A percentile compares a stretch with the other conserved stretches of the same genome.
Evolutionary conservation across 2,329 filamentous ascomycete genomes (phyloP).

Genomic region (Aspergillus novofumigatus): DNA sequence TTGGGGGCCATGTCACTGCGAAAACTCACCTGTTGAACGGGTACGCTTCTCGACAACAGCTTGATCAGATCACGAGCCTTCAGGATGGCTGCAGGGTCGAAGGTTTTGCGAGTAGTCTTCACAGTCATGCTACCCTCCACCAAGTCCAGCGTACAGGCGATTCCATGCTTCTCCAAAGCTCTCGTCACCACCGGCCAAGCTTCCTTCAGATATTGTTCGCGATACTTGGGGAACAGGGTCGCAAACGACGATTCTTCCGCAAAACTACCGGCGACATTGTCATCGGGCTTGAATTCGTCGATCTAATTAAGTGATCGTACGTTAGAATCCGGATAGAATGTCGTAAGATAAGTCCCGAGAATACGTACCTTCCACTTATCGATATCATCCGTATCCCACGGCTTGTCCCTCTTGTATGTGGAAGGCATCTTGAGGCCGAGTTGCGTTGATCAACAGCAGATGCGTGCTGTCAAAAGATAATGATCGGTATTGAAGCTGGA

Average conservation of each 20-base stretch:
- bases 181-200: constrained; percentile 89
- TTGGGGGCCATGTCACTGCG: neutral
- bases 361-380: constrained; percentile 81
- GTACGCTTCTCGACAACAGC: constrained; percentile 83
- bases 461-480: neutral
- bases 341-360: neutral
- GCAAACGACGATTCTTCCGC: constrained; percentile 87
- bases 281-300: constrained; percentile 76
- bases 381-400: constrained; percentile 94
- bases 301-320: constrained; percentile 45
- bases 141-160: constrained; percentile 88
- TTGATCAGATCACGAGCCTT: constrained; percentile 95
- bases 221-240: constrained; percentile 87
- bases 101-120: constrained; percentile 88
- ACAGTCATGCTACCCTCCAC: constrained; percentile 96
- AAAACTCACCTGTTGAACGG: constrained; percentile 64
- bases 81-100: constrained; percentile 85
- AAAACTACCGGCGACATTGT: constrained; percentile 83
- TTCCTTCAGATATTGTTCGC: constrained; percentile 88
- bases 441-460: constrained; percentile 1
- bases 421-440: constrained; percentile 64
- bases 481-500: neutral
- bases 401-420: constrained; percentile 83
- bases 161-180: constrained; percentile 78
- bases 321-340: constrained; percentile 7